A percentile compares a stretch with the other conserved stretches of the same genome.
Evolutionary conservation across 331 rosid species (phyloP).

Genomic region (Rhamnella rubrinervis): DNA sequence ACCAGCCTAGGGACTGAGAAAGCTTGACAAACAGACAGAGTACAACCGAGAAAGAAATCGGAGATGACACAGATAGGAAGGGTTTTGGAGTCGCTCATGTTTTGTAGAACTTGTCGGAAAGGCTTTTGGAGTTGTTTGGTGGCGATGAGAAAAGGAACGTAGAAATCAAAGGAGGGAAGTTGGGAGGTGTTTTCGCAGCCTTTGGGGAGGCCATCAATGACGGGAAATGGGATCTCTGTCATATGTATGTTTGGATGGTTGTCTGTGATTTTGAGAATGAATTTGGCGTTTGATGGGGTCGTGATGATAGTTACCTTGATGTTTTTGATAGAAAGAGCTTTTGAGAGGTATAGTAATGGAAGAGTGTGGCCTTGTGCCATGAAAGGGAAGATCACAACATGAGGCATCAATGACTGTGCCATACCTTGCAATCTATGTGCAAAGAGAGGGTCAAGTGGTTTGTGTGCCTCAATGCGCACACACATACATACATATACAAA

Average conservation of each 20-base stretch:
- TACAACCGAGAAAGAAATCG: slow-evolving; percentile 30
- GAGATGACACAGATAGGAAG: slow-evolving; percentile 31
- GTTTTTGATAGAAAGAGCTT: slow-evolving; percentile 22
- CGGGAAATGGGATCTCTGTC: slow-evolving; percentile 20
- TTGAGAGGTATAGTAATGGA: slow-evolving; percentile 34
- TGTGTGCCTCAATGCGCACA: too few species aligned
- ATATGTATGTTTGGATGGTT: slow-evolving; percentile 3
- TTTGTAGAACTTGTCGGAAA: slow-evolving; percentile 6
- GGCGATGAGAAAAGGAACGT: slow-evolving; percentile 19
- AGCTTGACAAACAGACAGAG: slow-evolving; percentile 18
- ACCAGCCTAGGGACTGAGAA: slow-evolving; percentile 26
- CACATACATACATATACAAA: too few species aligned
- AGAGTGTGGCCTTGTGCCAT: slow-evolving; percentile 40
- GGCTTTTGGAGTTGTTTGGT: slow-evolving; percentile 24
- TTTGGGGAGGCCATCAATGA: slow-evolving; percentile 16
- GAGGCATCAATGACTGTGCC: slow-evolving; percentile 18
- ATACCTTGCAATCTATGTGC: not conserved
- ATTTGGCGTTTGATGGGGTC: slow-evolving; percentile 26
- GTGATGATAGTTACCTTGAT: slow-evolving; percentile 32
- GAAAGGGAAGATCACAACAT: slow-evolving; percentile 34
- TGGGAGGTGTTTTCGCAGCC: slow-evolving; percentile 36
- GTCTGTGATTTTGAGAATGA: not conserved
- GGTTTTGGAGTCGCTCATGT: slow-evolving; percentile 12
- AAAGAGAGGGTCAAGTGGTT: not conserved
- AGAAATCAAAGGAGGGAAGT: slow-evolving; percentile 27